A percentile compares a stretch with the other conserved stretches of the same genome.
phyloP scores from a whole-genome alignment of 2,329 filamentous ascomycete genomes.

The Cryphonectria radicalis region DNA sequence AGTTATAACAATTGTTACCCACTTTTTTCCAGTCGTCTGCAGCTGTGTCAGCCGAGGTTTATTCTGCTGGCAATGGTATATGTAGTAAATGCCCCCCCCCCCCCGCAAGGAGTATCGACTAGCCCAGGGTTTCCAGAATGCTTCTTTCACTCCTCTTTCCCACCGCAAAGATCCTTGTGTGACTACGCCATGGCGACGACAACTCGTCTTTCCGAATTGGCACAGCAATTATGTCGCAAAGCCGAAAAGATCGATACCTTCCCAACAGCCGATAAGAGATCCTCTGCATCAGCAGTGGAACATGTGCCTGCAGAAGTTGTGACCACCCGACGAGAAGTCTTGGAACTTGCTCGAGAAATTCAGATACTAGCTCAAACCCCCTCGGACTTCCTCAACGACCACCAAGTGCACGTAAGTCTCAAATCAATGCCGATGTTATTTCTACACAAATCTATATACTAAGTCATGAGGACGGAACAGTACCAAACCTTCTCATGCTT shows the following conservation, averaged over 20 bases:
- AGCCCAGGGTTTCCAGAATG: not conserved
- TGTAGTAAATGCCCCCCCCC: no score
- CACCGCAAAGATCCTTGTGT: not conserved
- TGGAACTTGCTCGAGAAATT: slow-evolving; percentile 4
- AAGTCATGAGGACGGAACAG: not conserved
- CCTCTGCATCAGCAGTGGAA: not conserved
- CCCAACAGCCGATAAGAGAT: not conserved
- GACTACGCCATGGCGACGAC: not conserved
- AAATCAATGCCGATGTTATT: not conserved
- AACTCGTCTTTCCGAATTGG: not conserved
- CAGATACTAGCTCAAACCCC: not conserved
- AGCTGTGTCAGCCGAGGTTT: no score
- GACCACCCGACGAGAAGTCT: not conserved
- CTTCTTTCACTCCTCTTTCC: not conserved
- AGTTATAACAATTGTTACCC: no score
- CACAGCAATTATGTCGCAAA: not conserved
- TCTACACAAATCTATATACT: no score
- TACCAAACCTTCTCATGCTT: slow-evolving; percentile 1
- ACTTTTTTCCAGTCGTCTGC: no score
- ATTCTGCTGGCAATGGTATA: no score
- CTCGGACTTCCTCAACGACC: slow-evolving; percentile 2
- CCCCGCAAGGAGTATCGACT: not conserved
- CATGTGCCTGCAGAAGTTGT: not conserved
- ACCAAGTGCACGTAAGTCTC: slow-evolving; percentile 3
- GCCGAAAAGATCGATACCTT: not conserved